Base-by-base conservation (phyloP, 2,329 filamentous ascomycete species). In the Trichoderma simmonsii region DNA sequence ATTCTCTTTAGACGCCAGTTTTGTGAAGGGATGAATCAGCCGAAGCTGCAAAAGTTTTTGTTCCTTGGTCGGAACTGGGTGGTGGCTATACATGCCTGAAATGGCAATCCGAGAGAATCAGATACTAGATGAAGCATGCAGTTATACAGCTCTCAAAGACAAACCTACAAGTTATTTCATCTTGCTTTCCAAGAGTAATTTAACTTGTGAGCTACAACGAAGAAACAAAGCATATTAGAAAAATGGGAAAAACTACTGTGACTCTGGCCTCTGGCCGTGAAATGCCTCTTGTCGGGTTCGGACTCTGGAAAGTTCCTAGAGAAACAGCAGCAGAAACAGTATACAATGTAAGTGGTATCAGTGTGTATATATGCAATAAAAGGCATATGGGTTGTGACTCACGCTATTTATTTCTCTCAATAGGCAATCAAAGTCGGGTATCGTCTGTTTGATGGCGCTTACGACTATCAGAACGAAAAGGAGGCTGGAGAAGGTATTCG, bases 281-380 rank as follows among this genome's bases (percentile, higher is more conserved):
- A 1, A 62, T 62, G 59, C 59, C 59, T 9, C 21, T 62, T 0
- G 88, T 90, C 64, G 89, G 89, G 75, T 90, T 90, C 77, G 89
- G 88, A 67, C 84, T 93, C 51, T 93, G 91, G 91, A 93, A 93
- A 81, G 90, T 93, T 71, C 87, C 86, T 78, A 74, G 76, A 28
- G 72, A 78, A 51, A 73, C 77, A 32, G 77, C 78, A 34, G 79
- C 79, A 14, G 88, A 91, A 73, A 87, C 86, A 73, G 89, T 93
- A 72, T 93, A 94, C 83, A 90, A 84, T 73, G 74, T 62, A 26
- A 39, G 59, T 62, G 1, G 0, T 9, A 39, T 5, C n/a, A 26
- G 21, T 26, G 5, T 4, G 0, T 4, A 7, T 4, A 7, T 11
- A 14, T 39, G 2, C n/a, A 51, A 9, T 15, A 24, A 15, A 24